These are phyloP conservation scores for Lodderomyces parapsilosis DNA, from an alignment of 1,139 yeast species.

Conservation along the genomic window DNA sequence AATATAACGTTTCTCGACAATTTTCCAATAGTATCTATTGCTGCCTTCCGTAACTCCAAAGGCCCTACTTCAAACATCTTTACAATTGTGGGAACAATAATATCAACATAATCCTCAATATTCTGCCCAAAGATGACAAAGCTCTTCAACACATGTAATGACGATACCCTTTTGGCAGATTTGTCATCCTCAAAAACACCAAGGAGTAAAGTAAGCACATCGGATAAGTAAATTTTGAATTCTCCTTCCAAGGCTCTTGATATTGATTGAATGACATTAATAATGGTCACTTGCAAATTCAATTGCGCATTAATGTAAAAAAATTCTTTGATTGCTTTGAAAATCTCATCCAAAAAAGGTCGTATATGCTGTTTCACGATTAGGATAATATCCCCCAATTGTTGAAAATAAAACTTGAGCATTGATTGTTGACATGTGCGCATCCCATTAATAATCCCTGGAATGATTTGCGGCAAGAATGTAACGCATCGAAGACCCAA, in stretches of 20 bases:
- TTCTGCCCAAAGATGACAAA: constrained; percentile 88
- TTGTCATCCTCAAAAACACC: constrained; percentile 79
- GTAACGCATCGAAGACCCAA: constrained; percentile 86
- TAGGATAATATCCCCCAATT: constrained; percentile 71
- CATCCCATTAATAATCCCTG: constrained; percentile 86
- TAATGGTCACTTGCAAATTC: constrained; percentile 74
- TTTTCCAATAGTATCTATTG: constrained; percentile 84
- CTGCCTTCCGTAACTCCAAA: constrained; percentile 61
- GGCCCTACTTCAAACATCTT: constrained; percentile 73
- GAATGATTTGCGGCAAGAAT: constrained; percentile 81
- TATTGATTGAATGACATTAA: constrained; percentile 78
- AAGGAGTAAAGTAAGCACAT: constrained; percentile 70
- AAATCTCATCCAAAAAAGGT: constrained; percentile 76
- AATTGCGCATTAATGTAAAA: constrained; percentile 53
- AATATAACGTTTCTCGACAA: constrained; percentile 71
- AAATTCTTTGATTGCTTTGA: constrained; percentile 71
- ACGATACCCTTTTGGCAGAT: constrained; percentile 60
- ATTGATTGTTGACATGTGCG: constrained; percentile 77
- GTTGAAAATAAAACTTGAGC: constrained; percentile 88
- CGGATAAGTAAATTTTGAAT: constrained; percentile 80
- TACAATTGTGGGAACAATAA: constrained; percentile 81
- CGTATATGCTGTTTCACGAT: constrained; percentile 90
- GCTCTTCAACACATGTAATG: constrained; percentile 77
- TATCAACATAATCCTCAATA: constrained; percentile 84
- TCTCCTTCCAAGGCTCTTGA: constrained; percentile 90